Base-by-base conservation (phyloP, 345 rosid species). In the Eutrema japonicum region DNA sequence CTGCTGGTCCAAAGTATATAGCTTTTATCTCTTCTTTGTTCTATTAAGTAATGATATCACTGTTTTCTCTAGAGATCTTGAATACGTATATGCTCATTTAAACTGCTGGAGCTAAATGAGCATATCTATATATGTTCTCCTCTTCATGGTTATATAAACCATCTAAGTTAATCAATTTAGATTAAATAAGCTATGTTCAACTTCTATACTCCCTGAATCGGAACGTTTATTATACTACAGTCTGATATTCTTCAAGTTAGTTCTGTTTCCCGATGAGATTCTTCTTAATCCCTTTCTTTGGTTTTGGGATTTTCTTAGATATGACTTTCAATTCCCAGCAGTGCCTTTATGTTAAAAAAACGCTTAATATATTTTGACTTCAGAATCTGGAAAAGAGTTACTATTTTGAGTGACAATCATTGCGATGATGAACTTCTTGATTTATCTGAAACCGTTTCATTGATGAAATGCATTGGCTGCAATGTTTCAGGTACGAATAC, bases 1-100 rank as follows among this genome's bases (percentile, higher is more conserved):
- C 88, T 68, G 97, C 97, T 47, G 97, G 97, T 61, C 93, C 97
- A 82, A 91, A 89, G 97, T 91, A 91, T 72, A 87, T 29, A 12
- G 10, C 51, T 47, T 47, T 7, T 52, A 13, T 32, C 61, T 8
- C 26, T 29, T 8, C 5, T 18, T 58, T 33, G 2, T 40, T 56
- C 4, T 8, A 36, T 9, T 10, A 36, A 57, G 63, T 36, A 36
- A 16, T 36, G 40, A 55, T 32, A 51, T 51, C 32, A 22, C 55
- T 50, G 55, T 22, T 50, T 48, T 22, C 32, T 51, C 33, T n/a
- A 3, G 30, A 49, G 53, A 22, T 51, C 55, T 26, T 51, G 10
- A 47, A 47, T 47, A n/a, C n/a, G n/a, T n/a, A n/a, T n/a, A n/a
- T n/a, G n/a, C n/a, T n/a, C n/a, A n/a, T n/a, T n/a, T n/a, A n/a